Evolutionary conservation across 805 yeast genomes (phyloP), one percentile per base, ranked within the genome.

Genomic region (Candida gorgasii): DNA sequence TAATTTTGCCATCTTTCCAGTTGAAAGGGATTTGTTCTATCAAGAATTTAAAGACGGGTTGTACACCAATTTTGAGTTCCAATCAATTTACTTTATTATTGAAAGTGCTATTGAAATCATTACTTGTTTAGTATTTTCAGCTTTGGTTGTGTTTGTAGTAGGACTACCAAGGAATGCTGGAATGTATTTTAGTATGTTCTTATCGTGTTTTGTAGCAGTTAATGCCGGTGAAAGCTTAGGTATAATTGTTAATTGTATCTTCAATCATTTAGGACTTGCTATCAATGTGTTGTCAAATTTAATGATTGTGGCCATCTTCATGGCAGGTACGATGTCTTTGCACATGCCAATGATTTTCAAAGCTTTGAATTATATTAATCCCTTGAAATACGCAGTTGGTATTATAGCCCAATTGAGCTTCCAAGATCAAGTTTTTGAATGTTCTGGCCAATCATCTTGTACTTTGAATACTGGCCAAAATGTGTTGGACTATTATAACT

Each of bases 191-290:
- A 73, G 82, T 0, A 67, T 82, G 51, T 73, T 79, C 15, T 79
- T 80, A 49, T 70, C 79, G 19, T 51, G 80, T 0, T 65, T 79
- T 43, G 64, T 76, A 18, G 73, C 80, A 17, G 75, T 82, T 13
- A 79, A 82, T 48, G 81, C 89, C 46, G 96, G 96, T 26, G 96
- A 89, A 58, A 82, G 92, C 5, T 67, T 89, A 23, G 97, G 96
- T 0, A 85, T 89, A 5, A 73, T 86, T 38, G 84, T 89, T 44
- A 87, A 86, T 54, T 82, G 90, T 3, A 51, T 84, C 0, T 82
- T 89, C 53, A 64, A 69, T 36, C 89, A 88, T 53, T 76, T 88
- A 23, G 96, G 96, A 0, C 78, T 88, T 54, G 95, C 93, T 0
- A 81, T 86, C 13, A 86, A 85, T 57, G 63, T 86, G 3, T 79